A percentile compares a stretch with the other conserved stretches of the same genome.
These are phyloP conservation scores for Globisporangium okanoganense DNA, from an alignment of 352 stramenopile genomes.

Conservation along the genomic window DNA sequence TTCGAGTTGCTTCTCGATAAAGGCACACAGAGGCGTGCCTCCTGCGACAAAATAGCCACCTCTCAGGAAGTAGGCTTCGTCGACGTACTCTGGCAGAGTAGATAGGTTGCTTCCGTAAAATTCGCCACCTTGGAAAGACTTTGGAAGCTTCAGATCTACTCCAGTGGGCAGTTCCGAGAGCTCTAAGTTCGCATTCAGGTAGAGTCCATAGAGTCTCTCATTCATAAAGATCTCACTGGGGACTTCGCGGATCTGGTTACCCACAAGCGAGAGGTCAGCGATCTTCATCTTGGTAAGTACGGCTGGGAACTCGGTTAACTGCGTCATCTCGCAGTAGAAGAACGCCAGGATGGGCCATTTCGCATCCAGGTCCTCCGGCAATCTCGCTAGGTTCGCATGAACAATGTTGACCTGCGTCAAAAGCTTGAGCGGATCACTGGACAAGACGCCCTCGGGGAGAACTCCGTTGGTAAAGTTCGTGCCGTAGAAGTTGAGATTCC, in stretches of 20 bases:
- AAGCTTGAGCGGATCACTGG: conserved; percentile 18
- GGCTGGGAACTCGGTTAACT: background rate
- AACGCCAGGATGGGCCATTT: conserved; percentile 21
- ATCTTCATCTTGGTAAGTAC: conserved; percentile 2
- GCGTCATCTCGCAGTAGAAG: conserved; percentile 13
- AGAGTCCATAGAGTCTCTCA: conserved; percentile 1
- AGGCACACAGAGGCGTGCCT: background rate
- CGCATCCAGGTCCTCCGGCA: conserved; percentile 33
- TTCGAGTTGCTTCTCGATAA: background rate
- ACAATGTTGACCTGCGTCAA: conserved; percentile 28
- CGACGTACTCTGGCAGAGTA: conserved; percentile 8
- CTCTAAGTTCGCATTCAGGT: conserved; percentile 11
- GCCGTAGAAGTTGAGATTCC: conserved; percentile 24
- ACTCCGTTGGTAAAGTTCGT: conserved; percentile 29
- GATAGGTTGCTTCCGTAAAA: conserved; percentile 6
- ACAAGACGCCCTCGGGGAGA: conserved; percentile 24
- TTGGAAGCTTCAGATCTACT: background rate
- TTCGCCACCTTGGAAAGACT: background rate
- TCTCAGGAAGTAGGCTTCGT: conserved; percentile 12
- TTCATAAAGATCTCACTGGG: conserved; percentile 11
- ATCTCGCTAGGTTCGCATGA: conserved; percentile 19
- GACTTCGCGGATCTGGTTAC: conserved; percentile 13
- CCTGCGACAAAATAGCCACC: background rate
- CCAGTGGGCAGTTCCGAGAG: conserved; percentile 16
- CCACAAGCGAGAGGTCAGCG: conserved; percentile 17